A percentile compares a stretch with the other conserved stretches of the same genome.
phyloP scores from a whole-genome alignment of 139 green algal species.

The Picochlorum costavermella region DNA sequence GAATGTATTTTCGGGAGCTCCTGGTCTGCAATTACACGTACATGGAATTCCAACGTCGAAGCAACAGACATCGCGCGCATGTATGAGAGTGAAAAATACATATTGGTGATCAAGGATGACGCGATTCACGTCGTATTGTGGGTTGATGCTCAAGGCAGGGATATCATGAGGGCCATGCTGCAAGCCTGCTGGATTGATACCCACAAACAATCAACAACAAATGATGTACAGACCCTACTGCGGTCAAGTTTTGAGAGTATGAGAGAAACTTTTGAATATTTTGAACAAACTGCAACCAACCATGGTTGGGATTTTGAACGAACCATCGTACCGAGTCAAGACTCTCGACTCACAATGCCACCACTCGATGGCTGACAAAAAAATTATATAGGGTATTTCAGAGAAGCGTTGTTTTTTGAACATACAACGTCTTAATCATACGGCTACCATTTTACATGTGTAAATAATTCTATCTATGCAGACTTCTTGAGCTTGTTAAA shows the following conservation, averaged over 20 bases:
- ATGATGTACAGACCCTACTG: neutral
- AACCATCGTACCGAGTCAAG: neutral
- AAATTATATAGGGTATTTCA: no score
- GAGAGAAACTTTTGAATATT: conserved; percentile 15
- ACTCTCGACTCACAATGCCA: neutral
- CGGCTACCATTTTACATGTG: neutral
- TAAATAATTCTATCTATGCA: conserved; percentile 24
- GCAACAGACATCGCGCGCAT: conserved; percentile 17
- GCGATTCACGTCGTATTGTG: conserved; percentile 44
- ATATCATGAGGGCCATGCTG: conserved; percentile 42
- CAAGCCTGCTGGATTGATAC: conserved; percentile 58
- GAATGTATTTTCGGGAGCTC: conserved; percentile 12
- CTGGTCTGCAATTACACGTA: neutral
- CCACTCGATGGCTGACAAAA: no score
- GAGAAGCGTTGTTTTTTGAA: no score
- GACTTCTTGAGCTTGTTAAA: conserved; percentile 70
- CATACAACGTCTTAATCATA: conserved; percentile 3
- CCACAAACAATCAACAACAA: conserved; percentile 3
- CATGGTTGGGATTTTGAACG: conserved; percentile 23
- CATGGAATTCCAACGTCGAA: neutral
- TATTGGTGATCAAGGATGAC: conserved; percentile 43
- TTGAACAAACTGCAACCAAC: conserved; percentile 6
- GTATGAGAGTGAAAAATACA: conserved; percentile 44
- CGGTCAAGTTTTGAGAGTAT: conserved; percentile 18
- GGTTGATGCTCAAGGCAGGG: conserved; percentile 14